phyloP scores from a whole-genome alignment of 306 rosid genomes.

The Medicago ruthenica region DNA sequence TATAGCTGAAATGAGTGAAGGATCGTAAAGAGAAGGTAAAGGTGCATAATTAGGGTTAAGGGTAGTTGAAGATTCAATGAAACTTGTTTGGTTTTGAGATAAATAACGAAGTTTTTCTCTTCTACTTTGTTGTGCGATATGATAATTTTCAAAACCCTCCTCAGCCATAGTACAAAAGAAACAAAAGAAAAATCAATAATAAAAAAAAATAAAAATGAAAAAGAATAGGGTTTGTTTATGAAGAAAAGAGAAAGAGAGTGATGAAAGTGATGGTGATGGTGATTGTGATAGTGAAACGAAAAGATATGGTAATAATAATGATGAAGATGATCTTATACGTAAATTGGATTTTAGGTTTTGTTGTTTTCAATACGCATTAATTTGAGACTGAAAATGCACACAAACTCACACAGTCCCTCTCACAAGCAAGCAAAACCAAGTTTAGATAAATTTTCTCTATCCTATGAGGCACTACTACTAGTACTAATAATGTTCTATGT shows the following conservation, averaged over 20 bases:
- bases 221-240: background rate
- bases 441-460: background rate
- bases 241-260: background rate
- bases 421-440: slow-evolving; percentile 30
- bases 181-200: background rate
- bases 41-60: slow-evolving; percentile 38
- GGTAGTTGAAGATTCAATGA: slow-evolving; percentile 35
- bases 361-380: slow-evolving; percentile 41
- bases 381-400: slow-evolving; percentile 38
- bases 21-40: slow-evolving; percentile 57
- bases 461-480: background rate
- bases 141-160: slow-evolving; percentile 76
- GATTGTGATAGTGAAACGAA: slow-evolving; percentile 51
- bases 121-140: slow-evolving; percentile 85
- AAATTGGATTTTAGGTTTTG: slow-evolving; percentile 19
- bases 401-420: slow-evolving; percentile 31
- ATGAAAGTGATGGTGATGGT: slow-evolving; percentile 44
- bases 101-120: slow-evolving; percentile 74
- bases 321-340: slow-evolving; percentile 1
- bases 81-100: slow-evolving; percentile 31
- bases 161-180: slow-evolving; percentile 60
- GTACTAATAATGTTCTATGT: background rate
- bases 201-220: background rate
- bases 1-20: slow-evolving; percentile 48
- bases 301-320: slow-evolving; percentile 28